A percentile compares a stretch with the other conserved stretches of the same genome.
Evolutionary conservation across 1,284 basidiomycete species (phyloP).

Genomic region (Dichomitus squalens): DNA sequence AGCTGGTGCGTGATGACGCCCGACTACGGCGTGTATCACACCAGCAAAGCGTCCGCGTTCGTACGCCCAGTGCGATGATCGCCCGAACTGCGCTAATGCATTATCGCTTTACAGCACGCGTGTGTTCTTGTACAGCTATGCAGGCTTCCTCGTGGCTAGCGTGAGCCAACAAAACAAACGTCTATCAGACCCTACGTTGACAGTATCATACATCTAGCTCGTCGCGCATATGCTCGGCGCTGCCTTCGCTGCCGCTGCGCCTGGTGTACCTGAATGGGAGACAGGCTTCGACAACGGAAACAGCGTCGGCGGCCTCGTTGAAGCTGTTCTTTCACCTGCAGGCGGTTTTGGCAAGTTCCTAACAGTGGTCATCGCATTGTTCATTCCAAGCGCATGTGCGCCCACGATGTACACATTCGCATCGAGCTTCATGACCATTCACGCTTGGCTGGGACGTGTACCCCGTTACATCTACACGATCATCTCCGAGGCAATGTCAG

Average conservation of each 20-base stretch:
- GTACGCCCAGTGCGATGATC: neutral
- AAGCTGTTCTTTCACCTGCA: constrained; percentile 45
- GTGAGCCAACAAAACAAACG: constrained; percentile 39
- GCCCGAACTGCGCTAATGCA: neutral
- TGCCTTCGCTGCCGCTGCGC: constrained; percentile 61
- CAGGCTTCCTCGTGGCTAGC: constrained; percentile 63
- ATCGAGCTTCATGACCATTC: constrained; percentile 70
- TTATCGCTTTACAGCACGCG: constrained; percentile 35
- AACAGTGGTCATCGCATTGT: constrained; percentile 57
- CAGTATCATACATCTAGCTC: constrained; percentile 40
- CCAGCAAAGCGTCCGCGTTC: constrained; percentile 48
- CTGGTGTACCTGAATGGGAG: constrained; percentile 60
- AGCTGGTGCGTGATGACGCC: constrained; percentile 61
- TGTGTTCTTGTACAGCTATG: constrained; percentile 67
- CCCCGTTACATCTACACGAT: constrained; percentile 77
- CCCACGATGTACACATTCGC: constrained; percentile 82
- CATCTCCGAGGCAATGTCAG: constrained; percentile 70
- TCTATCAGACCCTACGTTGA: neutral
- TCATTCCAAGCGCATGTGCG: constrained; percentile 58
- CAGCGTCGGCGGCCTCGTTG: constrained; percentile 53
- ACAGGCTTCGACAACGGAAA: constrained; percentile 57
- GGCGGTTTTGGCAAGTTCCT: constrained; percentile 62
- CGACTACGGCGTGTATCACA: constrained; percentile 65
- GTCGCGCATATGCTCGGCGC: constrained; percentile 67
- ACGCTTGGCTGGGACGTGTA: constrained; percentile 54